A percentile compares a stretch with the other conserved stretches of the same genome.
Conservation (phyloP, 139 green algal species). For the Chlorella ohadii region DNA sequence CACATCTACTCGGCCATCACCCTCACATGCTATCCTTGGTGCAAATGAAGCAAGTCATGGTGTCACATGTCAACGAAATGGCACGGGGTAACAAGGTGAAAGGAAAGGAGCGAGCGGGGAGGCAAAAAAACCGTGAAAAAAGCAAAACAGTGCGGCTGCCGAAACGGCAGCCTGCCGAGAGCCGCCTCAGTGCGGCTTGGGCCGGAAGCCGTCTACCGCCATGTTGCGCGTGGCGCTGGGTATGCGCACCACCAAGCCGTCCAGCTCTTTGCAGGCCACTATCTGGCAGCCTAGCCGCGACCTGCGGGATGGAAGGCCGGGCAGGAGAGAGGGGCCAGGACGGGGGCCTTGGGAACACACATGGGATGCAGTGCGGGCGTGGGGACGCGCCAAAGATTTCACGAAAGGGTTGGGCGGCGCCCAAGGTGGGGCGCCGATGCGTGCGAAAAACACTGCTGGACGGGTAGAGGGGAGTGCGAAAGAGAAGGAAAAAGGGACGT, state of each 20-base stretch:
- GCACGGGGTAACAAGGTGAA: background rate
- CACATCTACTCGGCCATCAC: too few species aligned
- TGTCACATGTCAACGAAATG: background rate
- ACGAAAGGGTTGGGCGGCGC: too few species aligned
- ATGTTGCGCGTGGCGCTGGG: conserved; percentile 96
- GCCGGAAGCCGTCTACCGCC: conserved; percentile 83
- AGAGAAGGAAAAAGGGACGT: too few species aligned
- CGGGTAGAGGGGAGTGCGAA: background rate
- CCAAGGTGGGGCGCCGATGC: background rate
- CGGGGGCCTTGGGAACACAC: background rate
- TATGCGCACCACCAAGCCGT: conserved; percentile 92
- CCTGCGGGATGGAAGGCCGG: conserved; percentile 54
- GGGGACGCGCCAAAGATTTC: too few species aligned
- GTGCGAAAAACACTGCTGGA: conserved; percentile 2
- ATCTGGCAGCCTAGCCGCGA: conserved; percentile 97
- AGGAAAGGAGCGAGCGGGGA: background rate
- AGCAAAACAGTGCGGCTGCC: too few species aligned
- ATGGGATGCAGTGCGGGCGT: background rate
- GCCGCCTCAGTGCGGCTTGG: conserved; percentile 89
- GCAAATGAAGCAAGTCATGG: too few species aligned
- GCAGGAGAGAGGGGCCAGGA: too few species aligned
- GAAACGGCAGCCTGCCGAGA: too few species aligned
- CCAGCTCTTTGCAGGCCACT: conserved; percentile 86
- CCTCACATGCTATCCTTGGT: too few species aligned
- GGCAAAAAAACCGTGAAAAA: background rate